These are phyloP conservation scores for Paragyromitra xinjiangensis DNA, from an alignment of 495 filamentous ascomycete species.

Conservation along the genomic window DNA sequence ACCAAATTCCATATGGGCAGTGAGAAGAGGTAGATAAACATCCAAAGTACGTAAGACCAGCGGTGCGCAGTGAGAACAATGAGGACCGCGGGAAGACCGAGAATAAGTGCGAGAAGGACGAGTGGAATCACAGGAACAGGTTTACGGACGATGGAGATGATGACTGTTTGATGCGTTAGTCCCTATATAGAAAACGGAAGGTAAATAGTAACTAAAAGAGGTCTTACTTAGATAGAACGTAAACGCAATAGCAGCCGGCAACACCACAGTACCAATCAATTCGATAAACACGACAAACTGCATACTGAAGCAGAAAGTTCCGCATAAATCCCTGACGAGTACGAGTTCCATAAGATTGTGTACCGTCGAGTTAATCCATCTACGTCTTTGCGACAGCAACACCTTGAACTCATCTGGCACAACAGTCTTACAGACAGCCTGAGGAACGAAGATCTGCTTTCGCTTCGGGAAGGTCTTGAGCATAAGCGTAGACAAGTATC, in stretches of 20 bases:
- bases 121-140: conserved; percentile 94
- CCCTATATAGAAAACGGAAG: background rate
- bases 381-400: conserved; percentile 87
- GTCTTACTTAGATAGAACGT: conserved; percentile 91
- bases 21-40: conserved; percentile 92
- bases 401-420: conserved; percentile 94
- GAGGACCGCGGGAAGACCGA: conserved; percentile 90
- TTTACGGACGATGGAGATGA: conserved; percentile 81
- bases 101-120: conserved; percentile 86
- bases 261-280: conserved; percentile 89
- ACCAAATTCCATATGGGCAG: conserved; percentile 98
- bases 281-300: conserved; percentile 98
- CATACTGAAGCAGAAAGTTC: conserved; percentile 99
- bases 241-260: conserved; percentile 95
- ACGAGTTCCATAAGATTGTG: conserved; percentile 99
- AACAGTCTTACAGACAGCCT: conserved; percentile 97
- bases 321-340: conserved; percentile 93
- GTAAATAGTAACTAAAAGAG: background rate
- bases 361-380: conserved; percentile 99
- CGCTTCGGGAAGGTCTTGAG: conserved; percentile 98
- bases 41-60: conserved; percentile 93
- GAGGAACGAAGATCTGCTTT: conserved; percentile 97
- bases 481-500: conserved; percentile 97
- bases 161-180: conserved; percentile 63
- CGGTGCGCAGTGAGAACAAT: conserved; percentile 97